These are phyloP conservation scores for Sporothrix globosa DNA, from an alignment of 2,329 filamentous ascomycete genomes.

Conservation along the genomic window DNA sequence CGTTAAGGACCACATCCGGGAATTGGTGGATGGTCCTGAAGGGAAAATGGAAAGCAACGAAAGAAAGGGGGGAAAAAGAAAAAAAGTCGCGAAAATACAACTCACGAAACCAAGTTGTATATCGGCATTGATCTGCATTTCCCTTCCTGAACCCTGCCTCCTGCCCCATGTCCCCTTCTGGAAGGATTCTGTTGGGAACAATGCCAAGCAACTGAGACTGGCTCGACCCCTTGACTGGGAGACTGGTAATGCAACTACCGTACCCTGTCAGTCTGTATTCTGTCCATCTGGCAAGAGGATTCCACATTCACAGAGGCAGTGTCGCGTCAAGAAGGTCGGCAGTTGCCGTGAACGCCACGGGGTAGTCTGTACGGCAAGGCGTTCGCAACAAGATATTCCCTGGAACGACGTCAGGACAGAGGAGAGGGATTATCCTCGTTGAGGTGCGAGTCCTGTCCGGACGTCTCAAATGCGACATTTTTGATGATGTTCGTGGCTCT, in stretches of 20 bases:
- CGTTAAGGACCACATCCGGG: no score
- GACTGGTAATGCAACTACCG: not conserved
- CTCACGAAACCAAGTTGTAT: not conserved
- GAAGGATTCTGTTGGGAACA: slow-evolving; percentile 17
- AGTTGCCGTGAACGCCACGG: not conserved
- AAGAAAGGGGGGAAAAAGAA: not conserved
- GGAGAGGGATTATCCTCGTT: no score
- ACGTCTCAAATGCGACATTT: no score
- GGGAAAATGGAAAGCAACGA: no score
- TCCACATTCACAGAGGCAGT: not conserved
- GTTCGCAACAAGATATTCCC: no score
- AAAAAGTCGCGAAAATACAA: not conserved
- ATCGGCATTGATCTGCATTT: not conserved
- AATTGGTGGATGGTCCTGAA: not conserved
- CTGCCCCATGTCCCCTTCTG: not conserved
- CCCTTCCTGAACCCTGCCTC: not conserved
- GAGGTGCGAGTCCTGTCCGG: no score
- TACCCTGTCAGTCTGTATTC: no score
- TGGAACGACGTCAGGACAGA: no score
- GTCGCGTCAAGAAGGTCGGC: not conserved
- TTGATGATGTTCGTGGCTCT: no score
- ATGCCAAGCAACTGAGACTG: slow-evolving; percentile 14
- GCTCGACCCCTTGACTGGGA: not conserved
- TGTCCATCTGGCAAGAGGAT: no score
- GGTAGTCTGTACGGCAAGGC: not conserved